Evolutionary conservation across 345 rosid species (phyloP).

Genomic region (Camelina sativa): DNA sequence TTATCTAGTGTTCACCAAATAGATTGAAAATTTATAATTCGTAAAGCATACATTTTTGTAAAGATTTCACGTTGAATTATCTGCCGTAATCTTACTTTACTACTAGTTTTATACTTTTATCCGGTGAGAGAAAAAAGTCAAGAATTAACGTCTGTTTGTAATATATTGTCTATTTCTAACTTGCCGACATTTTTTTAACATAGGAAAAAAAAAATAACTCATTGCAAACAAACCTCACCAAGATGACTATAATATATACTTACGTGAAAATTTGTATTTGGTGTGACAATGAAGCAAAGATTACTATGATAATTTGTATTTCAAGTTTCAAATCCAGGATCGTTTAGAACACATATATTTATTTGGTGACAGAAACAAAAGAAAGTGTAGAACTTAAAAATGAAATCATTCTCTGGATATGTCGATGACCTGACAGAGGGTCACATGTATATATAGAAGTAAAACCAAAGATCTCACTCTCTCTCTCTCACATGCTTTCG

Average conservation of each 20-base stretch:
- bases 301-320: not conserved
- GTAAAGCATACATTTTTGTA: not conserved
- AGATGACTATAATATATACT: not conserved
- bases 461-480: conserved; percentile 60
- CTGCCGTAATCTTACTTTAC: not conserved
- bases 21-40: not conserved
- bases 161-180: not conserved
- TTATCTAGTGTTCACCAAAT: not conserved
- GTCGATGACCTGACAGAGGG: conserved; percentile 37
- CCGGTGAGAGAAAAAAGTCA: not conserved
- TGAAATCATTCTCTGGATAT: conserved; percentile 30
- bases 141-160: not conserved
- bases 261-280: not conserved
- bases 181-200: not conserved
- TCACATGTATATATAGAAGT: conserved; percentile 59
- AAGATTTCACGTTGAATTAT: not conserved
- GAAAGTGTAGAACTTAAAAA: not conserved
- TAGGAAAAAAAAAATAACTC: not conserved
- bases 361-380: conserved; percentile 1
- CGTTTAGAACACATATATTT: not conserved
- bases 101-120: no score
- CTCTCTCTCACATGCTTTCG: conserved; percentile 68
- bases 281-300: not conserved
- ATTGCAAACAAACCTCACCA: not conserved
- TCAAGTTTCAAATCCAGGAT: conserved; percentile 2